phyloP scores from a whole-genome alignment of 371 early-diverging fungal species.

The Capillidium heterosporum region DNA sequence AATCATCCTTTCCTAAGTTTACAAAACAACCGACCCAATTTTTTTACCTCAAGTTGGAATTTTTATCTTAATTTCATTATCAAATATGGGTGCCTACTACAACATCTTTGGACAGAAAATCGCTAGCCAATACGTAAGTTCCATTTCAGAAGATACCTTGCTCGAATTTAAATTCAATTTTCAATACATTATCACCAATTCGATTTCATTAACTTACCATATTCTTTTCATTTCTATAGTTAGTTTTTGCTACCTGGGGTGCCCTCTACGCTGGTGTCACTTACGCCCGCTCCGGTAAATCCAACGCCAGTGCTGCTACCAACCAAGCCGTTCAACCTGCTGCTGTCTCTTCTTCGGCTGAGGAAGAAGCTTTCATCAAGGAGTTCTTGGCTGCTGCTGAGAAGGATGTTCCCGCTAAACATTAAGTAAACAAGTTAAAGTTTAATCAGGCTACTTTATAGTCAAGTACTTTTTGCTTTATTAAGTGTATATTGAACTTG shows the following conservation, averaged over 20 bases:
- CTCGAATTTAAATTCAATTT: neutral
- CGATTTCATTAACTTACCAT: too few species aligned
- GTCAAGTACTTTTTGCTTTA: too few species aligned
- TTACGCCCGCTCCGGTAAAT: neutral
- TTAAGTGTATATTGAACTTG: too few species aligned
- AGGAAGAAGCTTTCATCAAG: neutral
- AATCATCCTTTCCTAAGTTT: too few species aligned
- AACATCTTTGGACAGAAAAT: neutral
- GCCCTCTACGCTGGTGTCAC: neutral
- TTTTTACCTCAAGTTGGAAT: too few species aligned
- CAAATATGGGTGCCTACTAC: neutral
- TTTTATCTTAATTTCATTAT: too few species aligned
- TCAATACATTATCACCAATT: neutral
- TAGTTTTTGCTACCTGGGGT: neutral
- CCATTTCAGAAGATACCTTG: neutral
- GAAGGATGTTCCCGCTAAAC: neutral
- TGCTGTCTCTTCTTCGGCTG: neutral
- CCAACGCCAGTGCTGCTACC: neutral
- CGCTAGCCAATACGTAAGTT: neutral
- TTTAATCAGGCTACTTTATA: too few species aligned
- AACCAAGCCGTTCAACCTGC: neutral
- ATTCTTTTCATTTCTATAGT: neutral
- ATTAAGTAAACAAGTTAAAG: too few species aligned
- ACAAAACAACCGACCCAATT: too few species aligned
- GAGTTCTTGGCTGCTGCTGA: neutral